These are phyloP conservation scores for Hypholoma fasciculare DNA, from an alignment of 768 basidiomycete genomes.

Conservation along the genomic window DNA sequence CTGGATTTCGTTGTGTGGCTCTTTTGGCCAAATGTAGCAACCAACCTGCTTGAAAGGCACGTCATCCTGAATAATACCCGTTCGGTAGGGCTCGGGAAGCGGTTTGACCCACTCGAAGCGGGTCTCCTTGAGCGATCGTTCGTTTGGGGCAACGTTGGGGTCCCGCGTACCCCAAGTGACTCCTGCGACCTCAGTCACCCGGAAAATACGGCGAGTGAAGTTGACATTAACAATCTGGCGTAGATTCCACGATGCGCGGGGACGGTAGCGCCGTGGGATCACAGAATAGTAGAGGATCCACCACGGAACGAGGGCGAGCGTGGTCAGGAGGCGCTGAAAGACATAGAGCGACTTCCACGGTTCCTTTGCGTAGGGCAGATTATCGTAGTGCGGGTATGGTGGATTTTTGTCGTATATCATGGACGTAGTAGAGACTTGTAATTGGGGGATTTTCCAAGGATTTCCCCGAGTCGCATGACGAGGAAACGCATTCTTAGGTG, in stretches of 20 bases:
- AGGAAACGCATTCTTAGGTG: not conserved
- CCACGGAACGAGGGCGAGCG: conserved; percentile 43
- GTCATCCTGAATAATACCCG: conserved; percentile 40
- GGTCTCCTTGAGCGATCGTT: conserved; percentile 39
- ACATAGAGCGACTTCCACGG: conserved; percentile 50
- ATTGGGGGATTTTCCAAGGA: not conserved
- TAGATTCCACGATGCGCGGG: conserved; percentile 51
- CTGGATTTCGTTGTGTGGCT: conserved; percentile 15
- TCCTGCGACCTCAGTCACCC: conserved; percentile 55
- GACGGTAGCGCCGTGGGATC: conserved; percentile 42
- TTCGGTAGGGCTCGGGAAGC: conserved; percentile 36
- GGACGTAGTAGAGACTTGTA: not conserved
- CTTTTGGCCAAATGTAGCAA: conserved; percentile 48
- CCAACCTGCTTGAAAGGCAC: conserved; percentile 46
- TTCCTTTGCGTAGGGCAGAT: conserved; percentile 44
- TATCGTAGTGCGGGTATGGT: conserved; percentile 40
- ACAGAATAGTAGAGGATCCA: conserved; percentile 47
- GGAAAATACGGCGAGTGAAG: conserved; percentile 52
- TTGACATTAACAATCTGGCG: conserved; percentile 50
- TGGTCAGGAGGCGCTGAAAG: conserved; percentile 46
- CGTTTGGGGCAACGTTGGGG: conserved; percentile 36
- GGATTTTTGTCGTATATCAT: conserved; percentile 31
- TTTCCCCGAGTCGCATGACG: not conserved
- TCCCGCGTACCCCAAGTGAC: conserved; percentile 54
- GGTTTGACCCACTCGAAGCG: conserved; percentile 50